These are phyloP conservation scores for Artemisia tridentata DNA, from an alignment of 129 eudicot genomes.

Conservation along the genomic window DNA sequence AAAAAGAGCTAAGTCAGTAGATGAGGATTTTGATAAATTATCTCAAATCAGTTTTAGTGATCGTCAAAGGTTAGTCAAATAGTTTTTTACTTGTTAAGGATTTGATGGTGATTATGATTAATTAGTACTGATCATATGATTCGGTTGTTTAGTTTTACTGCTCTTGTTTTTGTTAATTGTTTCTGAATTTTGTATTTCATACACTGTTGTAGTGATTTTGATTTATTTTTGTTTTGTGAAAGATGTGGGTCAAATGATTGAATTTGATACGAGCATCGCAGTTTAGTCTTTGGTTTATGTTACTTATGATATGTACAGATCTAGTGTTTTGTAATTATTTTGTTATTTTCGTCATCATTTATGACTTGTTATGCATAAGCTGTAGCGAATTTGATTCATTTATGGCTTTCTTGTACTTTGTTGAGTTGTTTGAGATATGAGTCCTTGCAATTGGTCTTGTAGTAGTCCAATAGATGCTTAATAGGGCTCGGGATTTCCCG, in stretches of 20 bases:
- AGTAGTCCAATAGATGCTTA: too few relatives aligned
- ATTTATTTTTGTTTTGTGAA: background rate
- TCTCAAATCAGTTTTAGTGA: background rate
- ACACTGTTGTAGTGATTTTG: too few relatives aligned
- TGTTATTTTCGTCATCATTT: background rate
- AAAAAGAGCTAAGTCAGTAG: too few relatives aligned
- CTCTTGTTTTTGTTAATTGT: background rate
- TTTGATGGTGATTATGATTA: too few relatives aligned
- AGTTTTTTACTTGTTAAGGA: background rate
- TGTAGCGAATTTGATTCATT: too few relatives aligned
- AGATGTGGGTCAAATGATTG: background rate
- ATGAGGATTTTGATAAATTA: background rate
- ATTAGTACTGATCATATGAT: too few relatives aligned
- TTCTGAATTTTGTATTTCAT: background rate
- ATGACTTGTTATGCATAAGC: too few relatives aligned
- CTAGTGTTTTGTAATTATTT: background rate
- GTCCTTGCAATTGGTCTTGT: too few relatives aligned
- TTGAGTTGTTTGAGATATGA: background rate
- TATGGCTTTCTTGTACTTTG: background rate
- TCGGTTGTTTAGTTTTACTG: background rate
- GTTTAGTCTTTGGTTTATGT: background rate
- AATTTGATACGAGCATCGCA: background rate
- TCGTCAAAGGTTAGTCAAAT: slow-evolving; percentile 23
- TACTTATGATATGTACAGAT: background rate
- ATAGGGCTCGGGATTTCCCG: too few relatives aligned